Evolutionary conservation across 495 filamentous ascomycete genomes (phyloP), one percentile per base, ranked within the genome.

Genomic region (Neurospora sp.): DNA sequence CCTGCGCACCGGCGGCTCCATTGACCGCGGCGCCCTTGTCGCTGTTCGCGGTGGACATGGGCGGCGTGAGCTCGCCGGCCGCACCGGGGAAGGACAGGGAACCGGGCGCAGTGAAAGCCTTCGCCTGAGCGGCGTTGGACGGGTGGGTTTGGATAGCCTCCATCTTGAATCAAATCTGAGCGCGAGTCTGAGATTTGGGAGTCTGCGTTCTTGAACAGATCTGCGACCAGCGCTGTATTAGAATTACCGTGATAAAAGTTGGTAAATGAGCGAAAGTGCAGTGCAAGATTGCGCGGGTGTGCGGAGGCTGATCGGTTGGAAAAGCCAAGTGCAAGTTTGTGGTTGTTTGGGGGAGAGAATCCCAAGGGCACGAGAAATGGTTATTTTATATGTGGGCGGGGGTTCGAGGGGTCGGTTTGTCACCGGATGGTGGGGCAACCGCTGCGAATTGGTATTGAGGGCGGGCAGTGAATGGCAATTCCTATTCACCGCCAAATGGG

Each of bases 21-120:
- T 89, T 89, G 80, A 82, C 78, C 70, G 77, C 76, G 70, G 81
- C 78, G 77, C 81, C 81, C 75, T 86, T 84, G 72, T 79, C 85
- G 76, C 81, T 85, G 10, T 75, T 84, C 75, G 71, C 82, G 83
- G 77, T 92, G 89, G 69, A 86, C 54, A 14, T 89, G 27, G 92
- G 92, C 39, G 94, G 93, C 48, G 92, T 94, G 74, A 97, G 80
- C 76, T 96, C 94, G 74, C 87, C 88, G 70, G 90, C 90, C 73
- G 91, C 94, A 79, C 91, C 91, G 69, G 95, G 94, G 83, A 94
- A 97, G 48, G 94, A 96, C 73, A 98, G 87, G 69, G 93, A 96
- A 71, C 93, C 90, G 69, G 93, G 92, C 40, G 92, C 92, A 73
- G 93, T 96, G 85, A 97, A 96, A 77, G 93, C 92, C 84, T 93